Conservation (phyloP, 2,329 filamentous ascomycete species). For the Alternaria dauci region DNA sequence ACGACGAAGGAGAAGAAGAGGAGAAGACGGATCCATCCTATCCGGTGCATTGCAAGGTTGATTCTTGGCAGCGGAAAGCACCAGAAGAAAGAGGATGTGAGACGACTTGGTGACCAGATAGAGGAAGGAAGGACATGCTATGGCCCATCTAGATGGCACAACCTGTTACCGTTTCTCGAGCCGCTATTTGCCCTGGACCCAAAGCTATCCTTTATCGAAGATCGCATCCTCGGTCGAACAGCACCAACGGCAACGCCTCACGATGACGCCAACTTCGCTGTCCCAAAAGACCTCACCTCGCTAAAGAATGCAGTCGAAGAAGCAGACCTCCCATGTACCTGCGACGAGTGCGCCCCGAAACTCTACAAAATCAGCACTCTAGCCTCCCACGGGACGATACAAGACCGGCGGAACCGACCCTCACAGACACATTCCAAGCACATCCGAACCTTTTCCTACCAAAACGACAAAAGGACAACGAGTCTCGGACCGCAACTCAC, state of each 20-base stretch:
- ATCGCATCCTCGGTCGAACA: conserved; percentile 20
- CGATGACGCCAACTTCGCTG: neutral
- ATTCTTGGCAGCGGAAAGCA: conserved; percentile 7
- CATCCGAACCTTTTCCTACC: neutral
- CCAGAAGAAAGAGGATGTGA: neutral
- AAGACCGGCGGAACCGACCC: neutral
- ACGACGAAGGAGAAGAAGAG: conserved; percentile 6
- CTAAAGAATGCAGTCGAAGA: conserved; percentile 11
- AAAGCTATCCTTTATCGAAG: conserved; percentile 22
- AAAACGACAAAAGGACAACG: neutral
- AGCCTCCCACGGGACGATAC: conserved; percentile 19
- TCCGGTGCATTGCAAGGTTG: conserved; percentile 15
- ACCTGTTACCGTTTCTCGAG: conserved; percentile 25
- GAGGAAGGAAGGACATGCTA: conserved; percentile 12
- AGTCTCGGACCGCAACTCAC: conserved; percentile 6
- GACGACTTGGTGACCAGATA: neutral
- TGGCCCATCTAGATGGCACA: conserved; percentile 22
- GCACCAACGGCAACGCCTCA: conserved; percentile 1
- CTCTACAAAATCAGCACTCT: conserved; percentile 18
- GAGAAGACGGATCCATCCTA: conserved; percentile 16
- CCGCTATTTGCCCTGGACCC: conserved; percentile 25
- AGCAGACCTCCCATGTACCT: conserved; percentile 15
- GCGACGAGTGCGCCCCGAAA: conserved; percentile 25
- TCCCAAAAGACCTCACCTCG: conserved; percentile 9
- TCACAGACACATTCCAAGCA: neutral